Evolutionary conservation across 371 early-diverging fungal genomes (phyloP).

Genomic region (Apophysomyces sp.): DNA sequence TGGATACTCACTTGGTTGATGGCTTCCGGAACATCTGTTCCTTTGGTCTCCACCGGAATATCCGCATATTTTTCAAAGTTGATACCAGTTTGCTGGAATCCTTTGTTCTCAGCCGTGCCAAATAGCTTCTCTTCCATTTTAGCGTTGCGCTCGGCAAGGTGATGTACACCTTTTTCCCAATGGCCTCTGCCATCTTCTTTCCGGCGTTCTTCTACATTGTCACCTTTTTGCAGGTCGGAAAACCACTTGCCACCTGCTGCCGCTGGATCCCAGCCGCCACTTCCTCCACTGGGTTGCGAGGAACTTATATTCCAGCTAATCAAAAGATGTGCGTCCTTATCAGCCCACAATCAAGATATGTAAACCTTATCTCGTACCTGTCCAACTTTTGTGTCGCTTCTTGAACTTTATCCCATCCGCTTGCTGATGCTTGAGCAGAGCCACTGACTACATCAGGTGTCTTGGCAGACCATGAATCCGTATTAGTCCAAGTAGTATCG

Average conservation of each 20-base stretch:
- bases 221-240: neutral
- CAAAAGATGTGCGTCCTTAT: neutral
- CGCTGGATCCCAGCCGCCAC: neutral
- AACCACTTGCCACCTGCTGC: neutral
- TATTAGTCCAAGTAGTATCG: neutral
- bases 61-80: constrained; percentile 97
- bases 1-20: constrained; percentile 52
- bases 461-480: neutral
- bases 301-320: neutral
- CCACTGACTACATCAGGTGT: neutral
- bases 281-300: neutral
- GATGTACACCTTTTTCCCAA: constrained; percentile 72
- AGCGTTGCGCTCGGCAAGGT: constrained; percentile 29
- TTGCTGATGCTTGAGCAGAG: neutral
- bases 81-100: constrained; percentile 82
- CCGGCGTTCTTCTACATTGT: neutral
- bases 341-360: neutral
- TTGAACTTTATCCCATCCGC: neutral
- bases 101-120: constrained; percentile 64
- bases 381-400: neutral
- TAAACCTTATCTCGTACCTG: neutral
- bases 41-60: constrained; percentile 94
- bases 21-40: constrained; percentile 75
- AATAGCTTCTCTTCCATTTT: constrained; percentile 48
- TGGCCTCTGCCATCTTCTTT: constrained; percentile 55